Evolutionary conservation across 208 protist species (phyloP).

Genomic region (Trypanosomatidae sp.): DNA sequence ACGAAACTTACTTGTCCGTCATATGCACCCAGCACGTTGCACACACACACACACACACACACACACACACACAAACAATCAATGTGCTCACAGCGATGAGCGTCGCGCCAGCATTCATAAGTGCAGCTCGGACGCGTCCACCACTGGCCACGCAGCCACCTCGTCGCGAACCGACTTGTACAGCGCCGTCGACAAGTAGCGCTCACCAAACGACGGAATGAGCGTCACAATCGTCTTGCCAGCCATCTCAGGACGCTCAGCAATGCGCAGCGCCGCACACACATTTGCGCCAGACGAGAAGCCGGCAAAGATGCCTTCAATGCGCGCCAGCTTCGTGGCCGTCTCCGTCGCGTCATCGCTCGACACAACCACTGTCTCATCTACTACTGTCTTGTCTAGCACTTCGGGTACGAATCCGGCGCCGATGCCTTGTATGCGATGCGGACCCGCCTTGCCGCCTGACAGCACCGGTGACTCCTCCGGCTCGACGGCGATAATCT

Average conservation of each 20-base stretch:
- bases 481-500: slow-evolving; percentile 76
- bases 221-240: slow-evolving; percentile 84
- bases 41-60: too few species aligned
- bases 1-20: too few species aligned
- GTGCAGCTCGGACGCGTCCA: slow-evolving; percentile 49
- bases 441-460: slow-evolving; percentile 60
- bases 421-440: slow-evolving; percentile 89
- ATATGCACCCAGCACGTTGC: too few species aligned
- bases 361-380: slow-evolving; percentile 63
- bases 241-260: slow-evolving; percentile 61
- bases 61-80: too few species aligned
- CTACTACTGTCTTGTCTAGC: slow-evolving; percentile 39
- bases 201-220: slow-evolving; percentile 83
- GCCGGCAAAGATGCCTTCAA: slow-evolving; percentile 76
- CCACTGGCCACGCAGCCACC: slow-evolving; percentile 42
- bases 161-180: slow-evolving; percentile 63
- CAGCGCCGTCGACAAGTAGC: slow-evolving; percentile 77
- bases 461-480: slow-evolving; percentile 76
- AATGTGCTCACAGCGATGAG: too few species aligned
- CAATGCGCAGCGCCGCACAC: slow-evolving; percentile 69
- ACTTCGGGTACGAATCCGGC: slow-evolving; percentile 81
- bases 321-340: slow-evolving; percentile 48
- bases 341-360: slow-evolving; percentile 55
- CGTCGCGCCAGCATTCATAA: slow-evolving; percentile 12
- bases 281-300: slow-evolving; percentile 81